Conservation (phyloP, 306 rosid genomes). For the Datisca glomerata region DNA sequence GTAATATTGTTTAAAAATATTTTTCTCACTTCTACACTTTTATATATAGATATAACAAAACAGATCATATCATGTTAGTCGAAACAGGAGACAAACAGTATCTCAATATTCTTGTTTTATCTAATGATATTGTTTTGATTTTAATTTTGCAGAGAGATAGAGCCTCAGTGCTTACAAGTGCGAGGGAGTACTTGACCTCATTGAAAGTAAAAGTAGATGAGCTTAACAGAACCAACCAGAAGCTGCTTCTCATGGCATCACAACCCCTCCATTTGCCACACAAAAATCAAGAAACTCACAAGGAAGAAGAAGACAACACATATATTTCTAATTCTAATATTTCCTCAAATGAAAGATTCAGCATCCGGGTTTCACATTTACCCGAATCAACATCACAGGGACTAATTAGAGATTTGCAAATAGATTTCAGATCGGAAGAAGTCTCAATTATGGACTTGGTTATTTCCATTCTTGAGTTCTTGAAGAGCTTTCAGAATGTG, state of each 20-base stretch:
- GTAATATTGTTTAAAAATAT: too few species aligned
- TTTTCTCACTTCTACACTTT: too few species aligned
- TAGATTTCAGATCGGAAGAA: slow-evolving; percentile 38
- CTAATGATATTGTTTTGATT: not conserved
- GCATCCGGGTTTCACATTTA: slow-evolving; percentile 27
- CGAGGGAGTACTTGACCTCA: slow-evolving; percentile 48
- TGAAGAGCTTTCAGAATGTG: slow-evolving; percentile 31
- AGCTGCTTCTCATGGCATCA: slow-evolving; percentile 24
- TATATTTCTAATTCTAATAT: too few species aligned
- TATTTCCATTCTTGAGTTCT: slow-evolving; percentile 53
- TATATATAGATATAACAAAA: too few species aligned
- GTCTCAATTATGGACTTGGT: slow-evolving; percentile 27
- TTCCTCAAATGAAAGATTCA: slow-evolving; percentile 28
- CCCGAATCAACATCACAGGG: slow-evolving; percentile 38
- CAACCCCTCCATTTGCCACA: too few species aligned
- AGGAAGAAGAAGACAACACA: slow-evolving; percentile 2
- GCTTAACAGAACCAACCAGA: slow-evolving; percentile 39
- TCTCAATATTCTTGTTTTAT: too few species aligned
- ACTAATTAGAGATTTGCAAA: slow-evolving; percentile 41
- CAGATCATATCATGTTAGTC: too few species aligned
- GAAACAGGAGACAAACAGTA: too few species aligned
- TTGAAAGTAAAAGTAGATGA: slow-evolving; percentile 42
- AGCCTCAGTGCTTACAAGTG: slow-evolving; percentile 55
- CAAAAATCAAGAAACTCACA: slow-evolving; percentile 13
- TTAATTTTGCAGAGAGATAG: slow-evolving; percentile 51